Evolutionary conservation across 2,329 filamentous ascomycete species (phyloP).

Genomic region (Lachnellula hyalina): DNA sequence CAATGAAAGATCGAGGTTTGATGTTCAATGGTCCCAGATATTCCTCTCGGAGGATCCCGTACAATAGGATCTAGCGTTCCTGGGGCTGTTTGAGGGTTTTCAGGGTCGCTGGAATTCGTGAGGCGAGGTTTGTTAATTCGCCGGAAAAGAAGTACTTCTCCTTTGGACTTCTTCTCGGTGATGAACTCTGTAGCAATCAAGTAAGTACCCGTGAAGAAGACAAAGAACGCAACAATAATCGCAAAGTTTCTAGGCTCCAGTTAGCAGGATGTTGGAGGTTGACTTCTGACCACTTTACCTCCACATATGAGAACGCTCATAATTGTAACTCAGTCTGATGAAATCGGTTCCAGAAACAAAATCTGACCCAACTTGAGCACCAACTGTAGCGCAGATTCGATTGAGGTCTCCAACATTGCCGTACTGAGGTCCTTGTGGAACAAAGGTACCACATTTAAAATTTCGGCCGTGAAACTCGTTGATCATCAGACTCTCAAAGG

Average conservation of each 20-base stretch:
- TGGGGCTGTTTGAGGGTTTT: no score
- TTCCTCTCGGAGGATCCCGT: not conserved
- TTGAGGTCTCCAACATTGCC: slow-evolving; percentile 5
- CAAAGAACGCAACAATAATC: slow-evolving; percentile 58
- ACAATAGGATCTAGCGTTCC: no score
- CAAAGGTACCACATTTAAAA: slow-evolving; percentile 15
- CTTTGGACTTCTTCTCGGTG: slow-evolving; percentile 64
- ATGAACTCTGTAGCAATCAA: slow-evolving; percentile 57
- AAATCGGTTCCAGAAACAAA: slow-evolving; percentile 55
- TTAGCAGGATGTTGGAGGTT: not conserved
- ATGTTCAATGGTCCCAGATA: slow-evolving; percentile 11
- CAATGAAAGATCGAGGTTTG: slow-evolving; percentile 27
- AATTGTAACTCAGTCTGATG: slow-evolving; percentile 48
- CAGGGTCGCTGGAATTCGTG: no score
- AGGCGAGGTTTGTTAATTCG: slow-evolving; percentile 31
- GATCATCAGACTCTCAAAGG: slow-evolving; percentile 73
- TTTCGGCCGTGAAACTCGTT: slow-evolving; percentile 57
- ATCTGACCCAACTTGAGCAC: slow-evolving; percentile 46
- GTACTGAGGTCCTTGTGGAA: slow-evolving; percentile 17
- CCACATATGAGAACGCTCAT: slow-evolving; percentile 57
- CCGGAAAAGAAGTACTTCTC: slow-evolving; percentile 68
- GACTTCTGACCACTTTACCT: slow-evolving; percentile 28
- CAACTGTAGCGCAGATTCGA: slow-evolving; percentile 51
- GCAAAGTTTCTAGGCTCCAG: slow-evolving; percentile 48
- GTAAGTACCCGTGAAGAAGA: slow-evolving; percentile 58